Evolutionary conservation across 192 early-diverging fungal genomes (phyloP).

Genomic region (Coemansia biformis): DNA sequence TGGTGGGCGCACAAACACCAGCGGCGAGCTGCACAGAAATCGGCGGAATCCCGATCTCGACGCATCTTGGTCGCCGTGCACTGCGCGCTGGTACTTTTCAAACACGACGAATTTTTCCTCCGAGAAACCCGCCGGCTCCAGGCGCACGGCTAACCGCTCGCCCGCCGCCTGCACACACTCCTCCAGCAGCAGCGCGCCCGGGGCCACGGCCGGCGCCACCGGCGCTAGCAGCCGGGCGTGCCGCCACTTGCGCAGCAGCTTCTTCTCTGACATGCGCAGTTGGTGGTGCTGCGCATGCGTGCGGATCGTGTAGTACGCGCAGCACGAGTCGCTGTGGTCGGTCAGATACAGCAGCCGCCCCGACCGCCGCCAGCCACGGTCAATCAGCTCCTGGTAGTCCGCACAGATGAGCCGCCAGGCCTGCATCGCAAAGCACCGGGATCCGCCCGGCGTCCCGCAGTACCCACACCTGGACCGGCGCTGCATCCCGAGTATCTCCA

Average conservation of each 20-base stretch:
- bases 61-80: slow-evolving; percentile 75
- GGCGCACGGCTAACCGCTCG: slow-evolving; percentile 10
- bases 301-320: slow-evolving; percentile 47
- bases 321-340: slow-evolving; percentile 53
- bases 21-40: slow-evolving; percentile 76
- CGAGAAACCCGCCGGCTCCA: slow-evolving; percentile 62
- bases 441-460: slow-evolving; percentile 15
- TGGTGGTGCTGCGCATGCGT: slow-evolving; percentile 16
- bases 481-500: slow-evolving; percentile 27
- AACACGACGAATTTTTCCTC: slow-evolving; percentile 74
- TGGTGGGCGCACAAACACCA: slow-evolving; percentile 25
- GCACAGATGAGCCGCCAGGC: slow-evolving; percentile 9
- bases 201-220: neutral
- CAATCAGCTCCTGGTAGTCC: slow-evolving; percentile 46
- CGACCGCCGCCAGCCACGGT: slow-evolving; percentile 50
- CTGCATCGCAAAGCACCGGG: slow-evolving; percentile 6
- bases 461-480: slow-evolving; percentile 35
- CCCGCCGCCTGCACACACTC: neutral
- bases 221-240: slow-evolving; percentile 4
- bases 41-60: slow-evolving; percentile 49
- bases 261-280: slow-evolving; percentile 18
- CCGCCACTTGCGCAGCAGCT: slow-evolving; percentile 26
- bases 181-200: neutral
- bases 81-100: slow-evolving; percentile 67
- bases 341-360: slow-evolving; percentile 47